phyloP scores from a whole-genome alignment of 2,329 filamentous ascomycete genomes.

The Grosmannia serpens region DNA sequence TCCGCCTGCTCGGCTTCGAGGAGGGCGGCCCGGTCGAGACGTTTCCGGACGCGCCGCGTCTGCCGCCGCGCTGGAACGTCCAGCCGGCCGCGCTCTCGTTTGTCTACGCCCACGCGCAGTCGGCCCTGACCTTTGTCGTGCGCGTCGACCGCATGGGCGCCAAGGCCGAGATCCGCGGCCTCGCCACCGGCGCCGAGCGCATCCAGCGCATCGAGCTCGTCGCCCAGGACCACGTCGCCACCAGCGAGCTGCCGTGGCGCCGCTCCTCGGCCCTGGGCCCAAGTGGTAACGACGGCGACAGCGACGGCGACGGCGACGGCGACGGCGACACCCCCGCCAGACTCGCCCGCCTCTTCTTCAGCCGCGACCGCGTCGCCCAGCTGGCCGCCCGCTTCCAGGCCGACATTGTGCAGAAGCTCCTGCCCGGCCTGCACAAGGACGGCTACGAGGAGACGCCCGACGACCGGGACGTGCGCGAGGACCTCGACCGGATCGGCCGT shows the following conservation, averaged over 20 bases:
- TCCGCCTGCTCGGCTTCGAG: slow-evolving; percentile 70
- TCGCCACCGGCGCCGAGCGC: slow-evolving; percentile 69
- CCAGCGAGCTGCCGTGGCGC: slow-evolving; percentile 41
- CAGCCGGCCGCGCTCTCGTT: slow-evolving; percentile 63
- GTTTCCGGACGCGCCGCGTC: slow-evolving; percentile 28
- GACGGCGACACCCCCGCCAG: background rate
- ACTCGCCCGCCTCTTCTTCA: slow-evolving; percentile 59
- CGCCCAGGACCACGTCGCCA: slow-evolving; percentile 63
- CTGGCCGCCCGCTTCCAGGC: slow-evolving; percentile 63
- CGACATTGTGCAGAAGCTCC: slow-evolving; percentile 72
- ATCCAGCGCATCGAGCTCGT: slow-evolving; percentile 68
- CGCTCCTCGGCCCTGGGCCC: no score
- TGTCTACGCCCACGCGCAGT: slow-evolving; percentile 77
- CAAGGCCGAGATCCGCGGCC: slow-evolving; percentile 73
- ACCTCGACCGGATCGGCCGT: slow-evolving; percentile 28
- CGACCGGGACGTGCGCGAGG: slow-evolving; percentile 28
- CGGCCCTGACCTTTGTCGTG: slow-evolving; percentile 71
- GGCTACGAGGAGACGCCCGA: slow-evolving; percentile 51
- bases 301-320: background rate
- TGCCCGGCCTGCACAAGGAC: slow-evolving; percentile 65
- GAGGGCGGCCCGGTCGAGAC: slow-evolving; percentile 41
- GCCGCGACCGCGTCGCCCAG: slow-evolving; percentile 52
- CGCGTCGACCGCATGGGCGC: slow-evolving; percentile 71
- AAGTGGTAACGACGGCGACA: no score
- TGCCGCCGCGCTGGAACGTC: slow-evolving; percentile 73